These are phyloP conservation scores for Globisporangium cederbergense DNA, from an alignment of 352 stramenopile genomes.

Conservation along the genomic window DNA sequence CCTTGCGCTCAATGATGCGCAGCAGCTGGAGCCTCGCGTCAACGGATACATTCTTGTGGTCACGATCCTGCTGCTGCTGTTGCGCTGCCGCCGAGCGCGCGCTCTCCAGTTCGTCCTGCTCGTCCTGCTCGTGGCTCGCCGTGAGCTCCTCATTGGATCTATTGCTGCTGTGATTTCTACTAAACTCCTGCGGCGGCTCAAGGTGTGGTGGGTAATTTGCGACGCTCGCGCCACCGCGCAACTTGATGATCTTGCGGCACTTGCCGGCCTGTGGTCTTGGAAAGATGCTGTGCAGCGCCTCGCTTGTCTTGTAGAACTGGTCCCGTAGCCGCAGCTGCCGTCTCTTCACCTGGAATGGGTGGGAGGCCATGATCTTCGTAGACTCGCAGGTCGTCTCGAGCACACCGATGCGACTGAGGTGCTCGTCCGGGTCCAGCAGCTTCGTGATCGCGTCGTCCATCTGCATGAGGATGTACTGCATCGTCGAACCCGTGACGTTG, in stretches of 20 bases:
- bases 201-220: conserved; percentile 30
- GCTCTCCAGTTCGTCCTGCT: background rate
- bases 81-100: background rate
- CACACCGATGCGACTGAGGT: conserved; percentile 49
- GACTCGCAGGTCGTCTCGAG: conserved; percentile 64
- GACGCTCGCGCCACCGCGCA: conserved; percentile 44
- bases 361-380: conserved; percentile 34
- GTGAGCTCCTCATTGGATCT: background rate
- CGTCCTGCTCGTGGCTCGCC: background rate
- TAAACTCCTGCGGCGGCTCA: background rate
- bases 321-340: conserved; percentile 44
- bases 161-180: background rate
- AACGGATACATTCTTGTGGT: conserved; percentile 11
- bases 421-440: conserved; percentile 48
- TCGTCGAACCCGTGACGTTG: conserved; percentile 23
- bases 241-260: conserved; percentile 49
- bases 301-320: conserved; percentile 62
- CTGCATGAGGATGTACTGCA: conserved; percentile 39
- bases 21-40: conserved; percentile 27
- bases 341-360: conserved; percentile 37
- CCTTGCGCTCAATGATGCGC: conserved; percentile 24
- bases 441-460: conserved; percentile 43
- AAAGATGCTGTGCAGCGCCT: conserved; percentile 53
- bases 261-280: conserved; percentile 43
- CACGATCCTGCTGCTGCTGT: background rate